Evolutionary conservation across 2,329 filamentous ascomycete genomes (phyloP).

Genomic region (Raffaelea deltoideospora): DNA sequence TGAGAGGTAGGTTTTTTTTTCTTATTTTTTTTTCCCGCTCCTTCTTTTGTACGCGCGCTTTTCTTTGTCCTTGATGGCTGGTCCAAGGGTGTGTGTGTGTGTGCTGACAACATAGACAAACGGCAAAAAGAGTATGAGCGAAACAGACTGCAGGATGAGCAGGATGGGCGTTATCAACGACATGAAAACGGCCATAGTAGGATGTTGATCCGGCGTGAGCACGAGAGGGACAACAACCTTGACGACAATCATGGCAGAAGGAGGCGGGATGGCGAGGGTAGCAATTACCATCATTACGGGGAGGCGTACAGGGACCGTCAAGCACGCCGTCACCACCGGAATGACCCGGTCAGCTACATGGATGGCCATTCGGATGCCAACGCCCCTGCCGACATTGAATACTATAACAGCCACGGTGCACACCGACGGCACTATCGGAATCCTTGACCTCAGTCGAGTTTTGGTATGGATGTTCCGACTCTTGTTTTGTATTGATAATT

Average conservation of each 20-base stretch:
- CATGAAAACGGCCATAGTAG: neutral
- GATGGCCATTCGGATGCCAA: neutral
- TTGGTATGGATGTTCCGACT: neutral
- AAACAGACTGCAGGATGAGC: slow-evolving; percentile 12
- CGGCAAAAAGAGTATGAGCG: slow-evolving; percentile 23
- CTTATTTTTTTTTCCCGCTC: neutral
- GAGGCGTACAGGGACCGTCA: slow-evolving; percentile 1
- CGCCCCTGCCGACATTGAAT: slow-evolving; percentile 4
- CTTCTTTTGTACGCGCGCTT: neutral
- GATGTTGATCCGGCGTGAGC: slow-evolving; percentile 1
- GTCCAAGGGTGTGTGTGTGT: too few relatives aligned
- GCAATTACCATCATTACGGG: neutral
- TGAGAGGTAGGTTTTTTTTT: slow-evolving; percentile 46
- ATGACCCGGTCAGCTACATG: slow-evolving; percentile 3
- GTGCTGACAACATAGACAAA: too few relatives aligned
- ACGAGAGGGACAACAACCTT: slow-evolving; percentile 1
- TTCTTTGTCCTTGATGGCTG: neutral
- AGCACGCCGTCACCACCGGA: slow-evolving; percentile 3
- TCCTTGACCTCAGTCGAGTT: neutral
- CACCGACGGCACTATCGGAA: slow-evolving; percentile 5
- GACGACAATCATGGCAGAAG: too few relatives aligned
- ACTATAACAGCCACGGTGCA: slow-evolving; percentile 5
- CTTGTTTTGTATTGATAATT: neutral
- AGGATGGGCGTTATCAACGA: slow-evolving; percentile 4
- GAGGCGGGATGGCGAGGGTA: slow-evolving; percentile 7